These are phyloP conservation scores for Xylaria sp. DNA, from an alignment of 2,329 filamentous ascomycete genomes.

Conservation along the genomic window DNA sequence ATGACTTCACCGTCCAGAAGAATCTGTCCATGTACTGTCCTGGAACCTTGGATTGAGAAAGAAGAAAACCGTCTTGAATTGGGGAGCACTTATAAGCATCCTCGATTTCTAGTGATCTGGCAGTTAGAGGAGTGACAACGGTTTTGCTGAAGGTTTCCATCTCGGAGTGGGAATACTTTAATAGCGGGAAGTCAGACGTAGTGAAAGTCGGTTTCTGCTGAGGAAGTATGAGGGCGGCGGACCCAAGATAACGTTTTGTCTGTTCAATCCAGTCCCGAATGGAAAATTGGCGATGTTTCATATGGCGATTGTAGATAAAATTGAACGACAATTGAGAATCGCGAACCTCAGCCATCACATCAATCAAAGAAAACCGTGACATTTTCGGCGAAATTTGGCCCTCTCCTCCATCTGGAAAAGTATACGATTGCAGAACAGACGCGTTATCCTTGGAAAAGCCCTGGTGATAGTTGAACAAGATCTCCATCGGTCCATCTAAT, in stretches of 20 bases:
- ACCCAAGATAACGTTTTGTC: background rate
- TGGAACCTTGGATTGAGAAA: conserved; percentile 2
- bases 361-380: conserved; percentile 10
- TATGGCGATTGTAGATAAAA: conserved; percentile 16
- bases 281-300: background rate
- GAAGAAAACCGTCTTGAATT: conserved; percentile 12
- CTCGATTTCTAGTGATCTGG: conserved; percentile 5
- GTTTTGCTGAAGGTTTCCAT: conserved; percentile 2
- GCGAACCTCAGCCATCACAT: conserved; percentile 11
- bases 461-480: conserved; percentile 18
- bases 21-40: conserved; percentile 12
- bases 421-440: background rate
- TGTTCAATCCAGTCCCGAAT: conserved; percentile 19
- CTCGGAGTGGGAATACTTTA: conserved; percentile 7
- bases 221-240: background rate
- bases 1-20: background rate
- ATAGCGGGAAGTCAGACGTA: conserved; percentile 6
- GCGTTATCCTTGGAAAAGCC: background rate
- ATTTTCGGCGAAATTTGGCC: background rate
- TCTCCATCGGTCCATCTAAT: background rate
- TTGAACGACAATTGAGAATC: background rate
- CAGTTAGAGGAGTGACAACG: background rate
- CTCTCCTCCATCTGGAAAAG: background rate
- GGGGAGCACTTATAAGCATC: conserved; percentile 15
- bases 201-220: background rate